Base-by-base conservation (phyloP, 1,284 basidiomycete genomes). In the Garcileccinum viscosum region DNA sequence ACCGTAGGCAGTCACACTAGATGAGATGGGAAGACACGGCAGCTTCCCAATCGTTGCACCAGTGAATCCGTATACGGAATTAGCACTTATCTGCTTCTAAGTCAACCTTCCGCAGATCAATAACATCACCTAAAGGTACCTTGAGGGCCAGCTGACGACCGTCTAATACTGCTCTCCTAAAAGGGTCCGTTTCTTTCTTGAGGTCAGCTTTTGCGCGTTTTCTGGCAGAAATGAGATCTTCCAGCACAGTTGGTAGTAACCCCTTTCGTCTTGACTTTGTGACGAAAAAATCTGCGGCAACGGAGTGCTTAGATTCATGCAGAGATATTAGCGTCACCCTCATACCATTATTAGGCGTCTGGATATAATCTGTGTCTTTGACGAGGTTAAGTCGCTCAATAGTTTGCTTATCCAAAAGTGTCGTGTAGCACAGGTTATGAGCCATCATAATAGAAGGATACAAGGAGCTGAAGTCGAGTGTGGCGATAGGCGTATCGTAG, bases 371-470 rank as follows among this genome's bases (percentile, higher is more conserved):
- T n/a, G 91, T 86, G 71, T 94, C 94, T 77, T 93, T 94, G 24
- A 90, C 87, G 22, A 98, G 85, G 12, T 86, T 83, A 8, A 98
- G 83, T 19, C 93, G 88, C 27, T 95, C 93, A 24, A 96, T 92
- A 0, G 91, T 93, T 5, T 72, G 67, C 77, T 91, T 93, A 72
- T 97, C 93, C 30, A 97, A 80, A 19, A 98, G 84, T 0, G 97
- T 97, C 0, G 97, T 98, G 77, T 98, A 99, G 80, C 96, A 98
- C 2, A 99, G 84, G 78, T 98, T 99, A 80, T 99, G 97, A 1
- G 96, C 97, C 96, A 98, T 98, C 96, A 99, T 99, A 82, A 99
- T 98, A 0, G 97, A 98, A 1, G 96, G 96, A 80, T 99, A 99
- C 72, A 99, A 86, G 1, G 96, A 98, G 68, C 95, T 96, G 83